Base-by-base conservation (phyloP, 208 protist genomes). In the Borovskyia barvae region DNA sequence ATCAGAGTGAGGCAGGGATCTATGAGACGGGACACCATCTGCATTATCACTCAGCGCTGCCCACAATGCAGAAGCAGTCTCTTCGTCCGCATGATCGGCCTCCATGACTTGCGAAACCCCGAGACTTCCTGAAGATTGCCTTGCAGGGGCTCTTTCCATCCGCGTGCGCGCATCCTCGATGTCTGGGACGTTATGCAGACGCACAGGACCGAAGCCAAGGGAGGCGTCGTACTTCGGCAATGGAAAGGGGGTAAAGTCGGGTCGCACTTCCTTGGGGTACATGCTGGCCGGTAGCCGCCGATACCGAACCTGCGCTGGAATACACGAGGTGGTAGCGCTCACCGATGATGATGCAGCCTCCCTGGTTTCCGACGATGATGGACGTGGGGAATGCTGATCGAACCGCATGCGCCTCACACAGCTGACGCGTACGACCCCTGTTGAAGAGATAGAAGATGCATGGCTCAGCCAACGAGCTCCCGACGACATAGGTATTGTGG, bases 241-340 rank as follows among this genome's bases (percentile, higher is more conserved):
- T 11, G 89, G 89, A 62, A 93, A 95, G 0, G 89, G 89, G 0
- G 84, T 95, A 52, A 92, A 93, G 47, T 81, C 57, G 0, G 75
- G 33, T 3, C 50, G 14, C 5, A 95, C 67, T 0, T 32, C 29
- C 52, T 89, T 87, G 11, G 88, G 82, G 36, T 75, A 72, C 85
- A 95, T 92, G 59, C 75, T 87, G 30, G 74, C 71, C 0, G 88
- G 85, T 12, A 92, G 39, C 0, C 48, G 14, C 17, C 35, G 33
- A 51, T 68, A 73, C 11, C 57, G 40, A 36, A 83, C 45, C 17
- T 51, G 54, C 57, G 66, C 29, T 14, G 17, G 22, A n/a, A 39
- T 2, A 28, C 20, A 24, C n/a, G 33, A 5, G 2, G 40, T 2
- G 12, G 20, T 11, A 14, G 19, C 11, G 12, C 32, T 48, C 32